Base-by-base conservation (phyloP, 768 basidiomycete genomes). In the Lentinus tigrinus region DNA sequence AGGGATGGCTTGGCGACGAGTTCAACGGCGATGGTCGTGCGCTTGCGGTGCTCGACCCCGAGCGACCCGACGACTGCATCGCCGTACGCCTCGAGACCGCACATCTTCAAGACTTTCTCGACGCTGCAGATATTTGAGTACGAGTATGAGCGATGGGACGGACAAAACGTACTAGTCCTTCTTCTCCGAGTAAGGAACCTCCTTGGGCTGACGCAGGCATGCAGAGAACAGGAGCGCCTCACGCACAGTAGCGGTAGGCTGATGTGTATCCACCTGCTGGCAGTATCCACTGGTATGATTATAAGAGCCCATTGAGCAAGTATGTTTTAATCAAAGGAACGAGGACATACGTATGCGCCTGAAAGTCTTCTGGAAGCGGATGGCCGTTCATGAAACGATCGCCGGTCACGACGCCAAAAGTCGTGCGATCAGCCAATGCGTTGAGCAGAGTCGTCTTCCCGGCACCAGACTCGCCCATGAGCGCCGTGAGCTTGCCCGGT, bases 1-100 rank as follows among this genome's bases (percentile, higher is more conserved):
- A 96, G 76, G 0, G 75, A 69, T 84, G 83, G 93, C 85, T 93
- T 94, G 6, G 92, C 90, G 47, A 91, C 92, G 13, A 95, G 77
- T 68, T 94, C 92, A 34, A 94, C 92, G 23, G 83, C 93, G 57
- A 95, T 95, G 0, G 92, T 95, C 0, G 90, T 85, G 8, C 92
- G 80, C 73, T 94, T 95, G 49, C 84, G 79, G 59, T 87, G 82
- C 63, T 93, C 89, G 21, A 88, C 81, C 3, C 84, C 81, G 2
- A 89, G 74, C 39, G 83, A 80, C 23, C 84, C 86, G 9, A 91
- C 84, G 64, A 87, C 76, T 3, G 86, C 89, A 52, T 91, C 87
- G 8, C 78, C 87, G 47, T 82, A 77, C 10, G 78, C 81, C 52
- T 84, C 81, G 51, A 92, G 69, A 43, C 88, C 89, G 59, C 82